These are phyloP conservation scores for Starmerella vitae DNA, from an alignment of 805 yeast species.

Conservation along the genomic window DNA sequence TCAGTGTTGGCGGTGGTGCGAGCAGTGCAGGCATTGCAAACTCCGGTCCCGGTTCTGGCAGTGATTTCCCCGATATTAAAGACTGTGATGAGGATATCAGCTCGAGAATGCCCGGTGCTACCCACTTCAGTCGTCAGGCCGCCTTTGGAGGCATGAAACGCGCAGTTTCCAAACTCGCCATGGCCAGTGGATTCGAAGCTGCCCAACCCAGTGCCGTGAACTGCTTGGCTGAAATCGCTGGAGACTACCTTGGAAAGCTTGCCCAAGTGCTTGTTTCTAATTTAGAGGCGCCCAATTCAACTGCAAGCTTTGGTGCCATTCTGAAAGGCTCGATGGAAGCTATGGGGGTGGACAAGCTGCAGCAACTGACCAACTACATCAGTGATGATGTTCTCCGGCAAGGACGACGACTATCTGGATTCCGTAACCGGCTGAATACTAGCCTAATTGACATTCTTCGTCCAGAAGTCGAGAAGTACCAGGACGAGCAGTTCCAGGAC, in stretches of 20 bases:
- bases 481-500: constrained; percentile 70
- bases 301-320: constrained; percentile 33
- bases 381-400: constrained; percentile 61
- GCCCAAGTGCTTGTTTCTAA: constrained; percentile 59
- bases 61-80: constrained; percentile 30
- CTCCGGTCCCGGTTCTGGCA: constrained; percentile 1
- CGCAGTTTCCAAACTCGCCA: constrained; percentile 61
- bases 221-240: constrained; percentile 70
- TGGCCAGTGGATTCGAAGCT: constrained; percentile 87
- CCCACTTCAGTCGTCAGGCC: constrained; percentile 42
- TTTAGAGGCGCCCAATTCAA: constrained; percentile 40
- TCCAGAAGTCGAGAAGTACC: constrained; percentile 41
- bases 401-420: constrained; percentile 52
- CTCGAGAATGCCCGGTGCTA: constrained; percentile 61
- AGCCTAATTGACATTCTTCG: constrained; percentile 70
- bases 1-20: not conserved
- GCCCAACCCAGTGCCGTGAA: constrained; percentile 67
- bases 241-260: constrained; percentile 60
- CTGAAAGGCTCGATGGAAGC: constrained; percentile 56
- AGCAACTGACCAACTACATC: constrained; percentile 57
- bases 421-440: constrained; percentile 49
- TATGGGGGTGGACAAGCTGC: constrained; percentile 64
- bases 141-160: constrained; percentile 55
- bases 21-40: not conserved
- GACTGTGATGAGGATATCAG: constrained; percentile 72